A percentile compares a stretch with the other conserved stretches of the same genome.
Evolutionary conservation across 371 early-diverging fungal genomes (phyloP).

Genomic region (Rozella allomycis): DNA sequence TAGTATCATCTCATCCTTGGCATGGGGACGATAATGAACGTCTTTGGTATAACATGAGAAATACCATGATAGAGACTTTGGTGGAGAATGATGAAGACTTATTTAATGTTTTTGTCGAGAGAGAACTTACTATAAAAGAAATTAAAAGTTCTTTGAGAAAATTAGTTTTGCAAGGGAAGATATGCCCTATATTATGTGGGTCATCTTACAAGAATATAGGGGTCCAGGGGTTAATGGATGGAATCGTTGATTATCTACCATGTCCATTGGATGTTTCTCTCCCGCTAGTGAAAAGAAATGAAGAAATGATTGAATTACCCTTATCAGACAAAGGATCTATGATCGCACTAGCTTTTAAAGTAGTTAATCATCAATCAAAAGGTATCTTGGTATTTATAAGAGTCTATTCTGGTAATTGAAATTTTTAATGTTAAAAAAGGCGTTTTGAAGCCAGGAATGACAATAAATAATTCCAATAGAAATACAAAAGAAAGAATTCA

Average conservation of each 20-base stretch:
- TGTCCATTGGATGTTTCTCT: too few species aligned
- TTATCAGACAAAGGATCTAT: conserved; percentile 20
- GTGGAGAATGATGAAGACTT: not conserved
- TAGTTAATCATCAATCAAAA: conserved; percentile 52
- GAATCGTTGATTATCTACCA: not conserved
- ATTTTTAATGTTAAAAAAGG: conserved; percentile 37
- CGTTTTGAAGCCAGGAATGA: conserved; percentile 6
- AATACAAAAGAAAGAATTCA: conserved; percentile 53
- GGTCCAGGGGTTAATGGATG: not conserved
- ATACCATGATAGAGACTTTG: not conserved
- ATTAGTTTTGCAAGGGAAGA: not conserved
- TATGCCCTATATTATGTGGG: not conserved
- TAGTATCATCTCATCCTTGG: too few species aligned
- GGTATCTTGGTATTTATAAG: conserved; percentile 83
- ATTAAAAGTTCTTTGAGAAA: not conserved
- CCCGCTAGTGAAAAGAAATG: too few species aligned
- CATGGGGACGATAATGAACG: too few species aligned
- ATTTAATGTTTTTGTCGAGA: not conserved
- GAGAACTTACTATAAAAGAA: not conserved
- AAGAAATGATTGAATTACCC: too few species aligned
- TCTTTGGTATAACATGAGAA: too few species aligned
- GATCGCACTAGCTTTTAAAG: conserved; percentile 82
- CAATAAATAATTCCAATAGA: conserved; percentile 29
- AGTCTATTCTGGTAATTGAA: conserved; percentile 60
- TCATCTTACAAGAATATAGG: not conserved